Base-by-base conservation (phyloP, 306 rosid species). In the Glycine latifolia region DNA sequence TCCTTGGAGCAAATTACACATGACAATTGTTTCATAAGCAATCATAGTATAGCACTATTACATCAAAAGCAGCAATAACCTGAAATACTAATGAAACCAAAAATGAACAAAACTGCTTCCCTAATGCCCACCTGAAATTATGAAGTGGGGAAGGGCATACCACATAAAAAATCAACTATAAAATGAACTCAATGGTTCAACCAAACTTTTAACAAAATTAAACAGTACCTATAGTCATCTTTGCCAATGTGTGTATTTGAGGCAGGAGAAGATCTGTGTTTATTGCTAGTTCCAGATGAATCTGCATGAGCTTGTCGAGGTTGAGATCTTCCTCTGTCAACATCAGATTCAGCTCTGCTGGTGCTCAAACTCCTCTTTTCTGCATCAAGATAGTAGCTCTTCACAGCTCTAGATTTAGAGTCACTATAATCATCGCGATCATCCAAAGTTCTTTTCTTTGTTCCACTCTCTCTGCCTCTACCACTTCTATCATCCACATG, bases 381-480 rank as follows among this genome's bases (percentile, higher is more conserved):
- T 37, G 86, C 60, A 66, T 92, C 95, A 77, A 91, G 76, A 85
- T 87, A 88, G 43, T 88, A 89, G 81, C 83, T 73, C 85, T 91
- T 96, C 60, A 81, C 80, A 79, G 86, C 87, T 87, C 92, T 90
- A 73, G 92, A 86, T 79, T 89, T 94, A 84, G 88, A 60, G 75
- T 94, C 94, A 87, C 44, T 56, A 74, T 81, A 80, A 79, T 92
- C 99, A 83, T 91, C 97, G 46, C 87, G 91, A 72, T 90, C 99
- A 80, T 88, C 93, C 13, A 93, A 90, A 56, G 94, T 86, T 86
- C 94, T 89, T 89, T 87, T 96, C 91, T 88, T 96, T 75, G 92
- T 87, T 83, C 91, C 91, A 80, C 91, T 67, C 79, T 93, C 97
- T 82, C 83, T 91, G 84, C 85, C 90, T 83, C 91, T 91, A 0